Evolutionary conservation across 2,329 filamentous ascomycete species (phyloP), one percentile per base, ranked within the genome.

Genomic region (Pseudopyricularia javanii): DNA sequence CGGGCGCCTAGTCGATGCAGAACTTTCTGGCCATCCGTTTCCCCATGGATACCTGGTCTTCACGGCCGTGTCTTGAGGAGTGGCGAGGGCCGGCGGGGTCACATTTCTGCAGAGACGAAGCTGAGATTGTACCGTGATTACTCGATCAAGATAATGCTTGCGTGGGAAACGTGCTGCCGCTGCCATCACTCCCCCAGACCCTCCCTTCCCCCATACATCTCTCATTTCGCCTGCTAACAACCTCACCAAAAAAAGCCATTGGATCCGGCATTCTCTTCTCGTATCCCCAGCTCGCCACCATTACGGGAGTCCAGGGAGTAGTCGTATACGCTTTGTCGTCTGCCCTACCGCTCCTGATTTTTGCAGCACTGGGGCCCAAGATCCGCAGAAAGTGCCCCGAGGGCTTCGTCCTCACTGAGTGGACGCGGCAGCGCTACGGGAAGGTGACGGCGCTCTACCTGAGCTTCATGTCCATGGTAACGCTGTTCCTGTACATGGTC

Each of bases 81-180:
- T 12, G 56, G 56, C 70, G 69, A 74, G 71, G 74, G 69, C 65
- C 56, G 48, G 52, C 54, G 57, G 17, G 30, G 26, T n/a, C 15
- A n/a, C 15, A 24, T 54, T n/a, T 59, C 55, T 66, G 72, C 59
- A 62, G 66, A 70, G 64, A 80, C 73, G 79, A 90, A 80, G 88
- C 88, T 91, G 88, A 93, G 88, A 91, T 85, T 83, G 85, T 82
- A 93, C 88, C 87, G 88, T 91, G 75, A 86, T 77, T 83, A 91
- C 87, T 91, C 87, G 88, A 93, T 88, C 88, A 93, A 93, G 88
- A 88, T 91, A 93, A 91, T 90, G 85, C 88, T 93, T 93, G 88
- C 88, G 88, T 91, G 88, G 84, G 88, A 86, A 91, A 91, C 78
- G 88, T 91, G 87, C 86, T 91, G 87, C 87, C 87, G 86, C 86